Evolutionary conservation across 2,329 filamentous ascomycete genomes (phyloP).

Genomic region (Sporothrix pallida): DNA sequence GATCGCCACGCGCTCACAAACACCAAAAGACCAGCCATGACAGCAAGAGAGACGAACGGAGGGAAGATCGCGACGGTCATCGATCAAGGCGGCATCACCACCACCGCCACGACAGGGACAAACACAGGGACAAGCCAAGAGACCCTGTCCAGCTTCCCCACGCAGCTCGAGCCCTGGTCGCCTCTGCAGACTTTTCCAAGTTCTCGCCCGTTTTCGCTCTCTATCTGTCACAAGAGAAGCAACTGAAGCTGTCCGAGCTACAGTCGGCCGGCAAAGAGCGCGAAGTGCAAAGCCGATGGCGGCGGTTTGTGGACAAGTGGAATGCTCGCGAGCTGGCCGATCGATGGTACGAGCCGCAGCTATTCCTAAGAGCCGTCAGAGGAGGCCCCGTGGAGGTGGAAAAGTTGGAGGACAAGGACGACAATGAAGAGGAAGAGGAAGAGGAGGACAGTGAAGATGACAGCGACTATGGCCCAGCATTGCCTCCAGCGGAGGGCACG

Average conservation of each 20-base stretch:
- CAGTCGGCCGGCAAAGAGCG: constrained; percentile 65
- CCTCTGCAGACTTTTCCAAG: background rate
- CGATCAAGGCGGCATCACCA: background rate
- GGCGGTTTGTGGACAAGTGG: constrained; percentile 91
- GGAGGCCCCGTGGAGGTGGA: constrained; percentile 47
- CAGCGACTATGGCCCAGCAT: constrained; percentile 28
- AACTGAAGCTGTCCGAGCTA: background rate
- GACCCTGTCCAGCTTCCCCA: background rate
- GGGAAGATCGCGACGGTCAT: background rate
- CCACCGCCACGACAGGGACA: background rate
- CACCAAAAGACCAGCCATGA: constrained; percentile 11
- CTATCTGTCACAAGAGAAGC: background rate
- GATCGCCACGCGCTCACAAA: constrained; percentile 5
- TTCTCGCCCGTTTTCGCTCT: constrained; percentile 1
- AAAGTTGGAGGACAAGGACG: background rate
- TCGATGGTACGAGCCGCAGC: constrained; percentile 90
- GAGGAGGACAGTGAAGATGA: background rate
- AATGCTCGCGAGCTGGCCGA: constrained; percentile 85
- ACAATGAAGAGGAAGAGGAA: background rate
- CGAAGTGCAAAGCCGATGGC: constrained; percentile 87
- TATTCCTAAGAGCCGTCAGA: constrained; percentile 51
- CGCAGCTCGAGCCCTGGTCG: background rate
- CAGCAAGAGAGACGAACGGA: background rate
- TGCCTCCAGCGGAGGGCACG: constrained; percentile 14
- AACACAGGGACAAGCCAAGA: background rate